A percentile compares a stretch with the other conserved stretches of the same genome.
These are phyloP conservation scores for Calonectria pseudoreteaudii DNA, from an alignment of 2,329 filamentous ascomycete genomes.

Conservation along the genomic window DNA sequence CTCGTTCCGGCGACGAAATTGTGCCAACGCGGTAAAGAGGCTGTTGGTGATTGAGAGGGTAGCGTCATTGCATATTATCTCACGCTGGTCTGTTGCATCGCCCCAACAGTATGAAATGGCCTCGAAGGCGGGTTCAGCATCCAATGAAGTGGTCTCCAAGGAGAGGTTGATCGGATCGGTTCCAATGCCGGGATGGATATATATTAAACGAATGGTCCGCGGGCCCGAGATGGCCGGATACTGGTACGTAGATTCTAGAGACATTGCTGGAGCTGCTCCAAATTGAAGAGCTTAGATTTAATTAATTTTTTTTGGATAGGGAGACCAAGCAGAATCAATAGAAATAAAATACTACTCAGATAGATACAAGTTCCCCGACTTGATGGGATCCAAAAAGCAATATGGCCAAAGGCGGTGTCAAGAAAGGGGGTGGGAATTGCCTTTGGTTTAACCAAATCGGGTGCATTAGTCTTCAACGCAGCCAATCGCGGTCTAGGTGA, in stretches of 20 bases:
- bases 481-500: too few species aligned
- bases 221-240: not conserved
- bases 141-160: not conserved
- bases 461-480: not conserved
- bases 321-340: not conserved
- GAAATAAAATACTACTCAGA: not conserved
- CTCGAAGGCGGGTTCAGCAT: not conserved
- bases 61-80: not conserved
- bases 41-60: not conserved
- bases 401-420: not conserved
- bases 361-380: not conserved
- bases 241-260: not conserved
- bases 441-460: not conserved
- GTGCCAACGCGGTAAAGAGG: not conserved
- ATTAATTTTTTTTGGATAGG: not conserved
- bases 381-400: not conserved
- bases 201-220: not conserved
- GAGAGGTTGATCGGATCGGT: not conserved
- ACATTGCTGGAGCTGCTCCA: not conserved
- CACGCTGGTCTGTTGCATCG: not conserved
- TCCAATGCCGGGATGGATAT: not conserved
- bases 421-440: not conserved
- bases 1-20: not conserved
- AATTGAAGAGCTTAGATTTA: not conserved
- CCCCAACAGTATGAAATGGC: not conserved